phyloP scores from a whole-genome alignment of 768 basidiomycete species.

The Mycena vulgaris region DNA sequence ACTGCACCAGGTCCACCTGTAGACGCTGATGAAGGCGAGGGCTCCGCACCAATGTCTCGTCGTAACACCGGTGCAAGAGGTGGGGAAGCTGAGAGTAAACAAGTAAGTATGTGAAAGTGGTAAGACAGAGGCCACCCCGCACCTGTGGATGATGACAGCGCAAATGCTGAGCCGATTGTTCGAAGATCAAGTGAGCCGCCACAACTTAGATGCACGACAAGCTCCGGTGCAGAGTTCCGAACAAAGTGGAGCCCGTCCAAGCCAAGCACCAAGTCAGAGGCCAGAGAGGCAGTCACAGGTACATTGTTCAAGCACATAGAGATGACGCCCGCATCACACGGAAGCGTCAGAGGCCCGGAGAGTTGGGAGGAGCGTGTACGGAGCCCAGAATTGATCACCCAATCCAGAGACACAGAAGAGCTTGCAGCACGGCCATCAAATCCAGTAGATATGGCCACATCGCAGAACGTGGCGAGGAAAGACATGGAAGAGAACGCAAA shows the following conservation, averaged over 20 bases:
- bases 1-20: slow-evolving; percentile 3
- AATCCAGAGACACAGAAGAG: background rate
- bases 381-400: background rate
- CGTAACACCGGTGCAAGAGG: no score
- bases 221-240: background rate
- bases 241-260: background rate
- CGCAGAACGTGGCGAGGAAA: background rate
- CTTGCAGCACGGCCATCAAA: background rate
- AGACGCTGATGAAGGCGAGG: background rate
- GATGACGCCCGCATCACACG: background rate
- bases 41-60: no score
- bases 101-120: background rate
- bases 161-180: background rate
- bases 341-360: background rate
- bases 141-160: background rate
- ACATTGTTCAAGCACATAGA: background rate
- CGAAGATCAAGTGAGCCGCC: background rate
- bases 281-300: background rate
- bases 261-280: background rate
- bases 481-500: background rate
- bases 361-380: background rate
- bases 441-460: background rate
- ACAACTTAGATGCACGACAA: background rate
- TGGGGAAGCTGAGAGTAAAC: no score
- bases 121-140: background rate